Evolutionary conservation across 176 grass and related monocot species (phyloP).

Genomic region (Cymbopogon citratus): DNA sequence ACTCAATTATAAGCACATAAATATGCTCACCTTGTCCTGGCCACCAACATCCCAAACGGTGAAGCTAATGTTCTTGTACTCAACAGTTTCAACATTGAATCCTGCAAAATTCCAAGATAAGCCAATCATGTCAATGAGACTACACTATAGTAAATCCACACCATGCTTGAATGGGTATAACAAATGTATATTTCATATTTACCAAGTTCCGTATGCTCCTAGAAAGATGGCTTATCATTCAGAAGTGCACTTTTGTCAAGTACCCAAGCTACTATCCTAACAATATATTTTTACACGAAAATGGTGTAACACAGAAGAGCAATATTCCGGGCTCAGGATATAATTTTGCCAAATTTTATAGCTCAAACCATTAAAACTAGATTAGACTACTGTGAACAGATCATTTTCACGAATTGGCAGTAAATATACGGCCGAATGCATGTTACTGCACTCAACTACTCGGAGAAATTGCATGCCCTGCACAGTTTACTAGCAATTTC

Average conservation of each 20-base stretch:
- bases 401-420: neutral
- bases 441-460: no score
- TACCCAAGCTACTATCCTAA: neutral
- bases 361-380: neutral
- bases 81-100: constrained; percentile 82
- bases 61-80: constrained; percentile 96
- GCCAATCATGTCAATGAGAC: neutral
- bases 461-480: neutral
- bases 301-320: neutral
- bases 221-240: neutral
- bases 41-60: constrained; percentile 90
- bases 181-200: neutral
- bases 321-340: constrained; percentile 1
- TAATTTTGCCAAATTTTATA: neutral
- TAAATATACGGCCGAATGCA: neutral
- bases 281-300: neutral
- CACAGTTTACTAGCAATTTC: neutral
- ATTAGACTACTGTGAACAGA: neutral
- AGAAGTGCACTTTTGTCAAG: neutral
- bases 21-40: constrained; percentile 71
- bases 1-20: neutral
- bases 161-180: neutral
- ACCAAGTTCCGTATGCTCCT: neutral
- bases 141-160: neutral
- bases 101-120: constrained; percentile 31